Evolutionary conservation across 2,329 filamentous ascomycete genomes (phyloP).

Genomic region (Fusarium virguliforme): DNA sequence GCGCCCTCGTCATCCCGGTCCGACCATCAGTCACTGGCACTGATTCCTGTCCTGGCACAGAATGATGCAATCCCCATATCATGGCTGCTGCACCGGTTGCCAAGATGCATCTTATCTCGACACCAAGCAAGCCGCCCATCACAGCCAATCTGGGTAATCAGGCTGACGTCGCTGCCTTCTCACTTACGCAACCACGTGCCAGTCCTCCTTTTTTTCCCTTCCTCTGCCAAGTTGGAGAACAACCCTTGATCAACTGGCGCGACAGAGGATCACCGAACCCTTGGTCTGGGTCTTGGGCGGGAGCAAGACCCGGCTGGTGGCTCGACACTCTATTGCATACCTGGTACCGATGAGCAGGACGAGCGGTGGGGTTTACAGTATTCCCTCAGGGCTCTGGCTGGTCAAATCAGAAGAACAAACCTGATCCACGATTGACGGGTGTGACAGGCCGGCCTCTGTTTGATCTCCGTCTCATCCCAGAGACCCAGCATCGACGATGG

Average conservation of each 20-base stretch:
- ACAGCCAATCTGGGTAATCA: slow-evolving; percentile 25
- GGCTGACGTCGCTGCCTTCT: slow-evolving; percentile 39
- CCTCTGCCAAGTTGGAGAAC: slow-evolving; percentile 20
- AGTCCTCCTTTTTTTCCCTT: slow-evolving; percentile 18
- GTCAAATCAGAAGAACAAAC: neutral
- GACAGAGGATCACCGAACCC: slow-evolving; percentile 28
- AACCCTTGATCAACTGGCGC: slow-evolving; percentile 32
- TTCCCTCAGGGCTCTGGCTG: slow-evolving; percentile 24
- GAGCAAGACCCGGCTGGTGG: slow-evolving; percentile 26
- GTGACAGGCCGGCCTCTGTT: slow-evolving; percentile 37
- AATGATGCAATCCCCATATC: slow-evolving; percentile 37
- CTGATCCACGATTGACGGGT: slow-evolving; percentile 32
- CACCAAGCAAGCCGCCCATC: slow-evolving; percentile 31
- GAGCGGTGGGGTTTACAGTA: slow-evolving; percentile 34
- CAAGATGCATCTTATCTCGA: slow-evolving; percentile 24
- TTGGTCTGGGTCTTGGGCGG: slow-evolving; percentile 20
- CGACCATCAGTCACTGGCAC: neutral
- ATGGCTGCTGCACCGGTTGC: slow-evolving; percentile 6
- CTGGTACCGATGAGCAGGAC: slow-evolving; percentile 37
- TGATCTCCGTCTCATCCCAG: slow-evolving; percentile 41
- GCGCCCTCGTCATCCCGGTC: slow-evolving; percentile 23
- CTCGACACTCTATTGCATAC: neutral
- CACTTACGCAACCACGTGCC: slow-evolving; percentile 42
- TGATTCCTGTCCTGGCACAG: slow-evolving; percentile 12
- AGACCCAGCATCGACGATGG: slow-evolving; percentile 25